Evolutionary conservation across 768 basidiomycete species (phyloP).

Genomic region (Fistulinella prunicolor): DNA sequence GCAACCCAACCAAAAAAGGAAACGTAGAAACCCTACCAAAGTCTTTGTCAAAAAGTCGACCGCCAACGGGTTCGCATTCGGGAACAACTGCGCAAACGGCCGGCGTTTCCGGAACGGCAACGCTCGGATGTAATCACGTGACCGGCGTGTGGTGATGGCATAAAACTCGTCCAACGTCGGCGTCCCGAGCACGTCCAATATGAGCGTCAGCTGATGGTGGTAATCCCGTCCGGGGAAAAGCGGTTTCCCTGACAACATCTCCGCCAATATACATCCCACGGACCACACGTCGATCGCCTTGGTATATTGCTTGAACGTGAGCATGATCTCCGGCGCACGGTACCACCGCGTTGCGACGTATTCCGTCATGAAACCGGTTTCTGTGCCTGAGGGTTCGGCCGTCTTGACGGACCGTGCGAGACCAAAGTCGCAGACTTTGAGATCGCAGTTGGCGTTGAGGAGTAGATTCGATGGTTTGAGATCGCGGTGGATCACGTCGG

Average conservation of each 20-base stretch:
- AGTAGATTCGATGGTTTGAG: conserved; percentile 96
- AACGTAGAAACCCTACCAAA: conserved; percentile 45
- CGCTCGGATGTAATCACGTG: conserved; percentile 92
- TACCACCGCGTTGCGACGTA: conserved; percentile 99
- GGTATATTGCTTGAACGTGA: conserved; percentile 98
- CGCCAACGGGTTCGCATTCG: conserved; percentile 82
- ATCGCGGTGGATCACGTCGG: conserved; percentile 95
- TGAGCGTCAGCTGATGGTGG: conserved; percentile 93
- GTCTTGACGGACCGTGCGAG: conserved; percentile 87
- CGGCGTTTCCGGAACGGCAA: conserved; percentile 89
- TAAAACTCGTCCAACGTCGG: conserved; percentile 98
- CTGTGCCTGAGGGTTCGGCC: conserved; percentile 79
- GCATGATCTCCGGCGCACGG: conserved; percentile 98
- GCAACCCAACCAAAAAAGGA: neutral
- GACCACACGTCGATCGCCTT: conserved; percentile 93
- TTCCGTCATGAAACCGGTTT: conserved; percentile 92
- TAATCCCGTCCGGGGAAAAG: conserved; percentile 96
- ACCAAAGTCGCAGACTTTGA: conserved; percentile 96
- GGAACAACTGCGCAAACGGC: conserved; percentile 83
- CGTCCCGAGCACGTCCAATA: conserved; percentile 95
- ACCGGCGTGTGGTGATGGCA: conserved; percentile 88
- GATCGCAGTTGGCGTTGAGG: conserved; percentile 95
- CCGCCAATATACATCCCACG: conserved; percentile 85
- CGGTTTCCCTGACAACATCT: conserved; percentile 97
- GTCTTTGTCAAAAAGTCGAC: conserved; percentile 81